Percentiles rank a stretch among this genome's conserved stretches.
These are phyloP conservation scores for Nakazawaea sp. DNA, from an alignment of 805 yeast species.

Conservation along the genomic window DNA sequence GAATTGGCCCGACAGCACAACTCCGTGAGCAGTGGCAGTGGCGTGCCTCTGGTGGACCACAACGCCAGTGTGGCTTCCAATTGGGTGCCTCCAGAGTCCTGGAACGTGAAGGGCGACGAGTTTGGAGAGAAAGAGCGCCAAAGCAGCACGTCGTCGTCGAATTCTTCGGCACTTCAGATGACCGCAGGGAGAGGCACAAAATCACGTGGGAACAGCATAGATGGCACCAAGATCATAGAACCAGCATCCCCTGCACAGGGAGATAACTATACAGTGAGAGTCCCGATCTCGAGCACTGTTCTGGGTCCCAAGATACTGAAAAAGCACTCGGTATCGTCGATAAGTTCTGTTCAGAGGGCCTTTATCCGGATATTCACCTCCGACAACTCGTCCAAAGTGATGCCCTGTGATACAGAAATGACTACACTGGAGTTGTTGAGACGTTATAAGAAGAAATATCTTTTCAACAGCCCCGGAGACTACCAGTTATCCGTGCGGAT, in stretches of 20 bases:
- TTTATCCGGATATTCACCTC: slow-evolving; percentile 11
- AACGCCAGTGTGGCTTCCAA: slow-evolving; percentile 9
- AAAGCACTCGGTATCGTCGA: slow-evolving; percentile 1
- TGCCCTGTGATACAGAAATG: slow-evolving; percentile 73
- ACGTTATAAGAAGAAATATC: slow-evolving; percentile 70
- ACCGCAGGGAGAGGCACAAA: neutral
- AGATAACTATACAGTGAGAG: neutral
- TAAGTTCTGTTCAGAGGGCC: slow-evolving; percentile 5
- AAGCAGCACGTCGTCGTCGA: slow-evolving; percentile 7
- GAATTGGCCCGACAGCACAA: neutral
- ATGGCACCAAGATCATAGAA: neutral
- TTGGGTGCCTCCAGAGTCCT: slow-evolving; percentile 13
- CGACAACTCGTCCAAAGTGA: slow-evolving; percentile 29
- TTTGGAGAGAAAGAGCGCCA: slow-evolving; percentile 3
- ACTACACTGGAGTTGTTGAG: slow-evolving; percentile 70
- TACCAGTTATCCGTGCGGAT: slow-evolving; percentile 69
- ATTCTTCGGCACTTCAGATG: slow-evolving; percentile 3
- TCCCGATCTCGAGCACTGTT: neutral
- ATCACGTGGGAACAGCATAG: slow-evolving; percentile 6
- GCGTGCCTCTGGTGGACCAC: neutral
- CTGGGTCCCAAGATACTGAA: neutral
- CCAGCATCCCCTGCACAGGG: slow-evolving; percentile 1
- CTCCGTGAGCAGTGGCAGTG: neutral
- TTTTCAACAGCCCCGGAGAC: slow-evolving; percentile 61
- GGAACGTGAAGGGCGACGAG: slow-evolving; percentile 11